phyloP scores from a whole-genome alignment of 2,329 filamentous ascomycete genomes.

The Talaromyces sp. region DNA sequence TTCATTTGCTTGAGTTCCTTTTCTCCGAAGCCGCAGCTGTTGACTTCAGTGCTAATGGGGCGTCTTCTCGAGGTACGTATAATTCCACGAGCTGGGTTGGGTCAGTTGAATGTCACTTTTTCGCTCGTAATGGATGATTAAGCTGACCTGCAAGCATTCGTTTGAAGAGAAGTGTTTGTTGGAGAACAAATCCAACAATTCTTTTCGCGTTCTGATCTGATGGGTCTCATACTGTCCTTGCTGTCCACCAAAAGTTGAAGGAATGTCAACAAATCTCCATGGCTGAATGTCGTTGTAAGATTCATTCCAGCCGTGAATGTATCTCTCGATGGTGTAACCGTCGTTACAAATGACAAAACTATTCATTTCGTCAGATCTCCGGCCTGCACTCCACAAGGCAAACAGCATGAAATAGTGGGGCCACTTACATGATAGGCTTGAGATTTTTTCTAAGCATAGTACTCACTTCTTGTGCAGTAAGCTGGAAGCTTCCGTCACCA shows the following conservation, averaged over 20 bases:
- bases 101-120: conserved; percentile 12
- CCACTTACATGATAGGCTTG: conserved; percentile 65
- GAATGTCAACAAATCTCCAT: conserved; percentile 69
- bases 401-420: background rate
- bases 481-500: conserved; percentile 63
- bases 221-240: conserved; percentile 58
- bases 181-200: conserved; percentile 61
- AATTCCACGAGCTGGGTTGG: conserved; percentile 68
- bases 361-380: conserved; percentile 4
- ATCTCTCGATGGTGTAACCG: conserved; percentile 80
- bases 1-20: conserved; percentile 1
- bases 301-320: conserved; percentile 75
- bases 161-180: conserved; percentile 60
- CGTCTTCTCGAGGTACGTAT: conserved; percentile 73
- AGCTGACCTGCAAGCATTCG: conserved; percentile 37
- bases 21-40: conserved; percentile 49
- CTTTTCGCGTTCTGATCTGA: conserved; percentile 62
- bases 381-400: background rate
- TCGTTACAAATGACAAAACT: conserved; percentile 75
- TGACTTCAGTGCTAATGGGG: conserved; percentile 63
- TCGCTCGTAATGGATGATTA: background rate
- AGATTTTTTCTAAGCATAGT: conserved; percentile 62
- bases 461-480: conserved; percentile 64
- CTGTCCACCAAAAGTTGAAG: conserved; percentile 62
- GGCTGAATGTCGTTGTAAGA: conserved; percentile 71